Conservation (phyloP, 2,329 filamentous ascomycete genomes). For the Alternaria sp. region DNA sequence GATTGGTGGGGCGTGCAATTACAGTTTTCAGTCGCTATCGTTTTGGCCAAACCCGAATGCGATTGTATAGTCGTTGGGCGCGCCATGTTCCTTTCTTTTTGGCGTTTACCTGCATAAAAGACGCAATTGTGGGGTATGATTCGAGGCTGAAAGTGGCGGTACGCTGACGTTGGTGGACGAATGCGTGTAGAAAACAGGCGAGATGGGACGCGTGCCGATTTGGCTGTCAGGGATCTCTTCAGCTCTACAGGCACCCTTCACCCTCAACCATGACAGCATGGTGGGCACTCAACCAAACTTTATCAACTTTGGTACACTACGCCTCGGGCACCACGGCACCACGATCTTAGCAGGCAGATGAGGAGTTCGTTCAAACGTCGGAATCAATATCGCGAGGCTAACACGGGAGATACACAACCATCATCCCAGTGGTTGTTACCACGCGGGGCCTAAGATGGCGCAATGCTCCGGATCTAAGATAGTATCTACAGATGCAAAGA, state of each 20-base stretch:
- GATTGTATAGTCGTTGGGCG: background rate
- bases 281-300: background rate
- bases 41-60: background rate
- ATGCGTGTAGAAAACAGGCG: constrained; percentile 6
- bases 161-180: constrained; percentile 3
- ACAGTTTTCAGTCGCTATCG: constrained; percentile 1
- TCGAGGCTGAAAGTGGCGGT: constrained; percentile 6
- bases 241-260: background rate
- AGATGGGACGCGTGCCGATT: constrained; percentile 1
- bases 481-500: background rate
- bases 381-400: constrained; percentile 21
- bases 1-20: background rate
- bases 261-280: background rate
- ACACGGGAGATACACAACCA: constrained; percentile 5
- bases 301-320: background rate
- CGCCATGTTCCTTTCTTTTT: background rate
- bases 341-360: background rate
- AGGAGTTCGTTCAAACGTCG: constrained; percentile 9
- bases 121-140: constrained; percentile 10
- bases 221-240: background rate
- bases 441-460: constrained; percentile 16
- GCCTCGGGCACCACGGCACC: background rate
- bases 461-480: constrained; percentile 19
- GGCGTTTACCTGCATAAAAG: background rate
- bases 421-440: constrained; percentile 2